Evolutionary conservation across 352 stramenopile species (phyloP).

Genomic region (Phytophthora podocarpi): DNA sequence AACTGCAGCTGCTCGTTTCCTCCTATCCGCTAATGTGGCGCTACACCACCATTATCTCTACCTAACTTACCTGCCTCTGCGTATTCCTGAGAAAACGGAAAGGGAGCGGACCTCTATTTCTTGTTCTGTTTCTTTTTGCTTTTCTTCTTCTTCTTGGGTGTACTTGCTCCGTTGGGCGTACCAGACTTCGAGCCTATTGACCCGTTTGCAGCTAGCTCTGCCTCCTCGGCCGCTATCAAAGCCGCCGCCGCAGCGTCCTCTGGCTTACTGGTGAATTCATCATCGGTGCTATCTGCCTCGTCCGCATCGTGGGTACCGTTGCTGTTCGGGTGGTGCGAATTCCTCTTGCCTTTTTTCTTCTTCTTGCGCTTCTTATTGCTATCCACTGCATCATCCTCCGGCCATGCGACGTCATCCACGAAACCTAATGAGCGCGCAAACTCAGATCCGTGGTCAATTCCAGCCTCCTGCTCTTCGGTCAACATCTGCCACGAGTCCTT

Average conservation of each 20-base stretch:
- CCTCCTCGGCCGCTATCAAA: conserved; percentile 35
- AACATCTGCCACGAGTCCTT: conserved; percentile 74
- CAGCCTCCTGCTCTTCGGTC: conserved; percentile 50
- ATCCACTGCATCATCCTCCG: conserved; percentile 57
- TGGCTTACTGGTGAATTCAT: conserved; percentile 31
- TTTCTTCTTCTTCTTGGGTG: conserved; percentile 56
- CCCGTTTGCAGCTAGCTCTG: conserved; percentile 30
- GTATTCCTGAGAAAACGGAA: conserved; percentile 13
- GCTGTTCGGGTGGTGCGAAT: conserved; percentile 22
- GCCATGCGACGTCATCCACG: conserved; percentile 85
- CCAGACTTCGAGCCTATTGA: conserved; percentile 19
- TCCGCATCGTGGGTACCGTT: conserved; percentile 18
- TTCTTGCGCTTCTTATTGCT: conserved; percentile 81
- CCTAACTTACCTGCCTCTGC: conserved; percentile 32
- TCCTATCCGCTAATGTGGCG: conserved; percentile 15
- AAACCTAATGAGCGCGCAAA: conserved; percentile 83
- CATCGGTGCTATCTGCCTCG: conserved; percentile 28
- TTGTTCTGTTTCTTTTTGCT: conserved; percentile 48
- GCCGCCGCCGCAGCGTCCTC: conserved; percentile 34
- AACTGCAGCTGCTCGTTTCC: conserved; percentile 12
- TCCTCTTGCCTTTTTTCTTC: conserved; percentile 66
- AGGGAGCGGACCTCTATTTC: conserved; percentile 44
- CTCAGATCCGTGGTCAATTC: conserved; percentile 85
- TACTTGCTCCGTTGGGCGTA: conserved; percentile 32
- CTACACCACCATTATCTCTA: conserved; percentile 18